These are phyloP conservation scores for Lyophyllum atratum DNA, from an alignment of 768 basidiomycete species.

Conservation along the genomic window DNA sequence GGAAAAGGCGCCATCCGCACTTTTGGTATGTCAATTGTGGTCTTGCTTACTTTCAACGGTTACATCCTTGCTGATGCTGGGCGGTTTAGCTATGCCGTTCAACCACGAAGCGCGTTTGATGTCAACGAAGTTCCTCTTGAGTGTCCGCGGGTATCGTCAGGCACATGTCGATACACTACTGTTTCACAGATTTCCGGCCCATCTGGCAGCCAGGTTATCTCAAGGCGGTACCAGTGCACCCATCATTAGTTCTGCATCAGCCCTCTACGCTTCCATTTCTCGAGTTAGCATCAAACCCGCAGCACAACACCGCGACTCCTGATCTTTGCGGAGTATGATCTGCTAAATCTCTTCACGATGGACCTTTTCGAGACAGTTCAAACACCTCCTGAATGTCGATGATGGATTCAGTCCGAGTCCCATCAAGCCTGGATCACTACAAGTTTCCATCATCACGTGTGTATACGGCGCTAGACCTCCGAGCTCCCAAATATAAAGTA, in stretches of 20 bases:
- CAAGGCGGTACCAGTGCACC: not conserved
- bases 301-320: not conserved
- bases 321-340: not conserved
- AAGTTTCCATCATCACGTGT: constrained; percentile 10
- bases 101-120: constrained; percentile 4
- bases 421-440: constrained; percentile 2
- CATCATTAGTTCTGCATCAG: not conserved
- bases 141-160: not conserved
- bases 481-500: constrained; percentile 6
- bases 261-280: not conserved
- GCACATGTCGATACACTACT: not conserved
- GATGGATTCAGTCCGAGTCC: constrained; percentile 14
- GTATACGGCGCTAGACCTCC: not conserved
- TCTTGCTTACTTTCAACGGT: not conserved
- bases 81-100: not conserved
- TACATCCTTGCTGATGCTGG: not conserved
- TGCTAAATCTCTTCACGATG: not conserved
- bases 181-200: not conserved
- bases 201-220: not conserved
- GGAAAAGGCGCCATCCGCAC: not conserved
- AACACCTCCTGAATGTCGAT: constrained; percentile 13
- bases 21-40: not conserved
- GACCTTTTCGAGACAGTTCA: constrained; percentile 6
- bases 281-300: not conserved
- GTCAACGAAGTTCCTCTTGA: not conserved